Evolutionary conservation across 2,329 filamentous ascomycete species (phyloP), one percentile per base, ranked within the genome.

Genomic region (Orbilia blumenaviensis): DNA sequence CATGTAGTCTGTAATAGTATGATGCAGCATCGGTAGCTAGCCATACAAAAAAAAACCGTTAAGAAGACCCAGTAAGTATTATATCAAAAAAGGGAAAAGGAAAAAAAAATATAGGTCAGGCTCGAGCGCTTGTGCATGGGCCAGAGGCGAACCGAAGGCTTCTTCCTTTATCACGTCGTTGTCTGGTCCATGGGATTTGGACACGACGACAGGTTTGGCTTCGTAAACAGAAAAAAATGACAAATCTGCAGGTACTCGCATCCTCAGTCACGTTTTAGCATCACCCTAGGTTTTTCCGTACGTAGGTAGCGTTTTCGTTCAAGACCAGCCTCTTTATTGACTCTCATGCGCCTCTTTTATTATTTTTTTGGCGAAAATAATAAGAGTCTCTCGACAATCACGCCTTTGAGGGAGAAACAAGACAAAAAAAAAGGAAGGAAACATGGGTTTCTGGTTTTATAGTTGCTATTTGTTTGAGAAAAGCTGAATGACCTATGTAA

Each of bases 241-340:
- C 36, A 25, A 50, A 63, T 62, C 66, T 71, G 66, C 66, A 63
- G 66, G 66, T 71, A 71, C 66, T 71, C 34, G 46, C 32, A 54
- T 42, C 7, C n/a, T 50, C 34, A 44, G 56, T 71, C 66, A 71
- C 66, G 56, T 71, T 71, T 61, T 71, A 50, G 42, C 27, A 63
- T 38, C 66, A n/a, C n/a, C n/a, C n/a, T 27, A 56, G 46, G 66
- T 66, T 61, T 54, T 50, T 48, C 56, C 66, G 56, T 50, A n/a
- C n/a, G n/a, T n/a, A n/a, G n/a, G n/a, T n/a, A 58, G 44, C 60
- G 25, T n/a, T n/a, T n/a, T n/a, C 16, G 41, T 44, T 18, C 41
- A 18, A 56, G 52, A 56, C 52, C 52, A 56, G 52, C 52, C 63
- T 32, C 48, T 67, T 41, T 48, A 38, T 52, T 56, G 34, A 56